phyloP scores from a whole-genome alignment of 2,329 filamentous ascomycete species.

The Fusarium metavorans region DNA sequence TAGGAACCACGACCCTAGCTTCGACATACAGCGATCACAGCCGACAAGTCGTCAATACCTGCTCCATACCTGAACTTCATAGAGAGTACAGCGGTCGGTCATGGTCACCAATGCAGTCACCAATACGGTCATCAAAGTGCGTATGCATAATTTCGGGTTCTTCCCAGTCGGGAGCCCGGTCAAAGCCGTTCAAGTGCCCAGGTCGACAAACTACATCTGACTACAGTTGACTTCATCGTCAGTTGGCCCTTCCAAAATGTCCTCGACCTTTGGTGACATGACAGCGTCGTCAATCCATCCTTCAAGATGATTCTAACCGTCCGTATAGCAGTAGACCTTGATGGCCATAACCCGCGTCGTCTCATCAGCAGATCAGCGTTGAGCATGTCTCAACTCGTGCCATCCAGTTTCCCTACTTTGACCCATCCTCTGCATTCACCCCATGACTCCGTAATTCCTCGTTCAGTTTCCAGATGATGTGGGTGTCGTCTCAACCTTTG shows the following conservation, averaged over 20 bases:
- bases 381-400: neutral
- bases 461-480: neutral
- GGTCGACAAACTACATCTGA: neutral
- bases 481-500: neutral
- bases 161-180: neutral
- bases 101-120: neutral
- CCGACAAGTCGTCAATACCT: neutral
- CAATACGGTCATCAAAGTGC: neutral
- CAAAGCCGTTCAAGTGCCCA: neutral
- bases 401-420: neutral
- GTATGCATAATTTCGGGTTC: neutral
- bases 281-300: neutral
- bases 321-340: neutral
- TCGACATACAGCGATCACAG: neutral
- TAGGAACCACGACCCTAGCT: neutral
- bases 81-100: neutral
- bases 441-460: neutral
- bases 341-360: neutral
- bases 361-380: neutral
- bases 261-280: neutral
- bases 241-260: neutral
- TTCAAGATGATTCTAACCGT: neutral
- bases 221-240: neutral
- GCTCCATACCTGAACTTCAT: neutral
- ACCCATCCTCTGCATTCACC: neutral